phyloP scores from a whole-genome alignment of 768 basidiomycete species.

The Fibroporia radiculosa region DNA sequence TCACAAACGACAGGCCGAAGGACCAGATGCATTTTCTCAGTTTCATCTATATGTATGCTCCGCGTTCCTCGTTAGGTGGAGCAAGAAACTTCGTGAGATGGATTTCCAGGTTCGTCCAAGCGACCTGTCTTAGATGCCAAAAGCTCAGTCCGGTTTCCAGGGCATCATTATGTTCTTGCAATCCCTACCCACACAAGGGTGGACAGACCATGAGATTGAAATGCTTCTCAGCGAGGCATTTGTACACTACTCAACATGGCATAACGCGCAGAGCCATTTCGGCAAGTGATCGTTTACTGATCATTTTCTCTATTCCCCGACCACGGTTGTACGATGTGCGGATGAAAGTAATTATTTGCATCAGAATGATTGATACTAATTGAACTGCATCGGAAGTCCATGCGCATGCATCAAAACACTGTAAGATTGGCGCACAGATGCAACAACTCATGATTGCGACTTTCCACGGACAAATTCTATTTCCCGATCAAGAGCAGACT shows the following conservation, averaged over 20 bases:
- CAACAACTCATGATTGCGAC: slow-evolving; percentile 6
- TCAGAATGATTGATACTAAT: slow-evolving; percentile 7
- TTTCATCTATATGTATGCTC: slow-evolving; percentile 99
- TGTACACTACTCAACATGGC: slow-evolving; percentile 88
- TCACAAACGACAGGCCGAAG: slow-evolving; percentile 66
- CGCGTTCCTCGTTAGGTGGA: slow-evolving; percentile 94
- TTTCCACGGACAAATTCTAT: slow-evolving; percentile 34
- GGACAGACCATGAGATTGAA: slow-evolving; percentile 95
- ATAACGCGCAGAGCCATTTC: slow-evolving; percentile 87
- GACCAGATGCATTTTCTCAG: slow-evolving; percentile 95
- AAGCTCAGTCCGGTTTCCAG: slow-evolving; percentile 37
- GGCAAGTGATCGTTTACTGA: slow-evolving; percentile 32
- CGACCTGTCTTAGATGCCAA: neutral
- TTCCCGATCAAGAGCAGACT: slow-evolving; percentile 55
- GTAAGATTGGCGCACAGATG: neutral
- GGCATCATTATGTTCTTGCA: slow-evolving; percentile 99
- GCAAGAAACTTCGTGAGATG: slow-evolving; percentile 88
- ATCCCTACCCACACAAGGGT: slow-evolving; percentile 83
- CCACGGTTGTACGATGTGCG: neutral
- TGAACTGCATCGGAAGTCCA: neutral
- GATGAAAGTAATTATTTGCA: slow-evolving; percentile 11
- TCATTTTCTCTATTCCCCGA: neutral
- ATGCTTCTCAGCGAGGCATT: slow-evolving; percentile 94
- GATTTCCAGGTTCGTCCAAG: slow-evolving; percentile 80
- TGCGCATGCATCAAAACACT: neutral